Evolutionary conservation across 352 stramenopile species (phyloP).

Genomic region (Phytopythium oedochilum): DNA sequence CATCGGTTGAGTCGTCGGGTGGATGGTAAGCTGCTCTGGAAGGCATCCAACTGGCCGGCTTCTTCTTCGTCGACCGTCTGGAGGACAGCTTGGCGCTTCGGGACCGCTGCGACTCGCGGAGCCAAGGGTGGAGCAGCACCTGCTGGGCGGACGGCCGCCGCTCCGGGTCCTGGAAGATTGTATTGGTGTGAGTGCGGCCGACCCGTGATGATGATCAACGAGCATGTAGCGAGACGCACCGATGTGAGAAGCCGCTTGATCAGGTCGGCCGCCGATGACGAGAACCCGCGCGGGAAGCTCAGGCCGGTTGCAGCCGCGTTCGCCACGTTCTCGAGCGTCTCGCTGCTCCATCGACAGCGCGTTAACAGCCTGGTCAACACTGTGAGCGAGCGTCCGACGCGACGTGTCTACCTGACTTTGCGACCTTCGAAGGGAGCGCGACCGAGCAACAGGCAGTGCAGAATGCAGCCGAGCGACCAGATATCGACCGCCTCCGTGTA

Average conservation of each 20-base stretch:
- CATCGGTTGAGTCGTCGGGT: not conserved
- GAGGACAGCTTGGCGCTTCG: not conserved
- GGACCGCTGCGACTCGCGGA: conserved; percentile 15
- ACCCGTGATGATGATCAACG: not conserved
- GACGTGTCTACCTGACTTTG: conserved; percentile 58
- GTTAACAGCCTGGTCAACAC: not conserved
- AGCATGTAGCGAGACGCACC: conserved; percentile 12
- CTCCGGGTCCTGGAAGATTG: conserved; percentile 26
- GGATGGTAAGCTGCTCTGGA: not conserved
- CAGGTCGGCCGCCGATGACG: conserved; percentile 43
- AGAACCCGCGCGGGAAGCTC: conserved; percentile 49
- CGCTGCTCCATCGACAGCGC: no score
- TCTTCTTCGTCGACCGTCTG: not conserved
- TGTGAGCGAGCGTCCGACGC: not conserved
- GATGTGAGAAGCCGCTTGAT: conserved; percentile 55
- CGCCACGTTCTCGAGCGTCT: conserved; percentile 67
- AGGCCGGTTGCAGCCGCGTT: conserved; percentile 38
- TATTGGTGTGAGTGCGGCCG: not conserved
- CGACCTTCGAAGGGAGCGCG: conserved; percentile 68
- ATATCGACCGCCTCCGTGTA: conserved; percentile 71
- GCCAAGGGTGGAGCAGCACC: conserved; percentile 52
- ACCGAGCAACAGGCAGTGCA: conserved; percentile 63
- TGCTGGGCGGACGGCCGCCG: conserved; percentile 41
- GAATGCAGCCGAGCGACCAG: conserved; percentile 80
- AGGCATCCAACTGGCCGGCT: not conserved